Evolutionary conservation across 202 grass and related monocot species (phyloP), one percentile per base, ranked within the genome.

Genomic region (Schoenoplectus triqueter): DNA sequence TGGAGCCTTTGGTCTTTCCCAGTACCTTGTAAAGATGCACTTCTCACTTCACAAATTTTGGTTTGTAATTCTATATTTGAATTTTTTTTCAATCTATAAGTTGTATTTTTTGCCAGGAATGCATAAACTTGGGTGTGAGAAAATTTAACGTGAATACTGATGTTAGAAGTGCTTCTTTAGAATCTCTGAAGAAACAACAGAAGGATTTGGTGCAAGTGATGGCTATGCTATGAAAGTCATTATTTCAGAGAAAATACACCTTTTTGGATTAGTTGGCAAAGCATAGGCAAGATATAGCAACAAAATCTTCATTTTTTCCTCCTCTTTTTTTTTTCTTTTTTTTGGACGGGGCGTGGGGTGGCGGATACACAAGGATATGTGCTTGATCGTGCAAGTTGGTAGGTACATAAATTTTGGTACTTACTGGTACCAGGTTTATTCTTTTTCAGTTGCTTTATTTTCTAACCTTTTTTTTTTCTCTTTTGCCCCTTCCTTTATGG

Each of bases 111-210:
- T 69, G 72, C 54, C 89, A 98, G 95, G 91, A 94, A 56, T 98
- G 95, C 88, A 94, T 94, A 91, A 84, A 86, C 60, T 88, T 95
- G 61, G 95, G 95, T 13, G 92, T 95, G 66, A 90, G 95, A 68
- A 98, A 98, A 84, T 95, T 98, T 84, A 98, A 98, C 70, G 95
- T 98, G 85, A 98, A 98, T 72, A 98, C 92, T 7, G 95, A 98
- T 85, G 88, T 98, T 31, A 86, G 95, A 79, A 95, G 86, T 85
- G 92, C 89, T 54, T 98, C 95, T 81, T 10, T 98, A 81, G 90
- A 95, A 63, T 92, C 93, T 21, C 88, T 98, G 55, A 89, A 92
- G 70, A 94, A 84, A 69, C 87, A 87, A 47, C 83, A 91, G 69
- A 98, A 94, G 7, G 96, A 31, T 31, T 31, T 98, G 78, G 84